Conservation (phyloP, 139 green algal species). For the Yamagishiella unicocca region DNA sequence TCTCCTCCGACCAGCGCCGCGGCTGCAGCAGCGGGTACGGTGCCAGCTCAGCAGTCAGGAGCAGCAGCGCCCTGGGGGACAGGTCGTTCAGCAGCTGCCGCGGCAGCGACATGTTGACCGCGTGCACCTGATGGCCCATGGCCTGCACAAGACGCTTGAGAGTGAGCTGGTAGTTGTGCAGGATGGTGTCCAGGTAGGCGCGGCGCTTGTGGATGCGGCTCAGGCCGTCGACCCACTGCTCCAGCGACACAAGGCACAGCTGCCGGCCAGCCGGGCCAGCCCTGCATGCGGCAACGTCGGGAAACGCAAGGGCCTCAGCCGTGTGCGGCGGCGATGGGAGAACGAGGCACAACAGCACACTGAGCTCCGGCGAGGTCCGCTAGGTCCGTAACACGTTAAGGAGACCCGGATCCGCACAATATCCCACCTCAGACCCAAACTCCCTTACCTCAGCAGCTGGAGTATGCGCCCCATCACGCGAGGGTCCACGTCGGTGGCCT, state of each 20-base stretch:
- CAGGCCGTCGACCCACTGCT: conserved; percentile 50
- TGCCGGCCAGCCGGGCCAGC: conserved; percentile 31
- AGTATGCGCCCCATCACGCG: conserved; percentile 47
- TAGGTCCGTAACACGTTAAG: too few species aligned
- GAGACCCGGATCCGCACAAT: too few species aligned
- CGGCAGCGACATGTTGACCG: conserved; percentile 45
- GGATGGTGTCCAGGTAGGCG: conserved; percentile 52
- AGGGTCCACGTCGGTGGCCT: conserved; percentile 45
- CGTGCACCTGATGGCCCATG: conserved; percentile 45
- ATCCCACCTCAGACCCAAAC: too few species aligned
- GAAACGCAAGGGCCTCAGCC: background rate
- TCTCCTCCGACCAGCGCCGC: conserved; percentile 44
- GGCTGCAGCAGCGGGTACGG: conserved; percentile 40
- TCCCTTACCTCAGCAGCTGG: conserved; percentile 44
- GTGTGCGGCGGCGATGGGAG: too few species aligned
- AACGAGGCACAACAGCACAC: too few species aligned
- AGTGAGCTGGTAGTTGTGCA: conserved; percentile 53
- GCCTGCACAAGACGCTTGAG: conserved; percentile 43
- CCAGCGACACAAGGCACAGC: conserved; percentile 42
- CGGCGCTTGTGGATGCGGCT: conserved; percentile 46
- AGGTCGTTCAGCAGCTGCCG: conserved; percentile 51
- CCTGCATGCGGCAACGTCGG: background rate
- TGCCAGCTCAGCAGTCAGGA: conserved; percentile 43
- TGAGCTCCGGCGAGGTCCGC: too few species aligned
- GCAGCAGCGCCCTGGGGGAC: conserved; percentile 29